Conservation (phyloP, 2,329 filamentous ascomycete genomes). For the Ceratocystiopsis minuta region DNA sequence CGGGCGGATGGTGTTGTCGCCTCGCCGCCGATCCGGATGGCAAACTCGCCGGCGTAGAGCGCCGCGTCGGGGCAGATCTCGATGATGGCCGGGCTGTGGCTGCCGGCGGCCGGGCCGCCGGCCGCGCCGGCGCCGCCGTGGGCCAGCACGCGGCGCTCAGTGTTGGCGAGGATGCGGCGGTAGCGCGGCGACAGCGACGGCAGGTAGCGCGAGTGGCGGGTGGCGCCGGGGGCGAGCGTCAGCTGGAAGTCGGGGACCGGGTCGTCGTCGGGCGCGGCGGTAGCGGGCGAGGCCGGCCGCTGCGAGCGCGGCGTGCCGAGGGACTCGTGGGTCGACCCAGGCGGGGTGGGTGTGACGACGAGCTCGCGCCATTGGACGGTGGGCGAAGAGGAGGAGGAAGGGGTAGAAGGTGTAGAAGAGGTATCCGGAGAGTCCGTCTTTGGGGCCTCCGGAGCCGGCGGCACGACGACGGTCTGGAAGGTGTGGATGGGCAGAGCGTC, state of each 20-base stretch:
- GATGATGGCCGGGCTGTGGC: constrained; percentile 38
- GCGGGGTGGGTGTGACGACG: constrained; percentile 51
- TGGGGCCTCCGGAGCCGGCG: constrained; percentile 11
- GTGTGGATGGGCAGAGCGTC: constrained; percentile 92
- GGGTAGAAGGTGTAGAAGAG: constrained; percentile 20
- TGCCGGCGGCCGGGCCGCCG: constrained; percentile 36
- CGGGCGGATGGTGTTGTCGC: constrained; percentile 24
- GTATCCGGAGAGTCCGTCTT: constrained; percentile 7
- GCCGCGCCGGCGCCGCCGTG: constrained; percentile 11
- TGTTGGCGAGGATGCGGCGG: constrained; percentile 40
- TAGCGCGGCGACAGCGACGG: constrained; percentile 70
- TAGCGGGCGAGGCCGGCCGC: constrained; percentile 20
- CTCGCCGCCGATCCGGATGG: constrained; percentile 62
- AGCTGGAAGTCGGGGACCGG: constrained; percentile 71
- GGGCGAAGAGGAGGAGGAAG: constrained; percentile 16
- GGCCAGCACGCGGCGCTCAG: too few relatives aligned
- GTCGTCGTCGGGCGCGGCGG: constrained; percentile 24
- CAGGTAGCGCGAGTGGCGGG: constrained; percentile 69
- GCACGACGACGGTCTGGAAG: constrained; percentile 55
- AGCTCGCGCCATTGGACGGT: constrained; percentile 62
- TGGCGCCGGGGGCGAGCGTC: constrained; percentile 54
- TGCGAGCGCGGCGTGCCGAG: constrained; percentile 35
- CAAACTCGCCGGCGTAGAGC: constrained; percentile 65
- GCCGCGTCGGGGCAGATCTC: constrained; percentile 83
- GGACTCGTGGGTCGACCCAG: constrained; percentile 31